Base-by-base conservation (phyloP, 148 eudicot species). In the Euryodendron excelsum region DNA sequence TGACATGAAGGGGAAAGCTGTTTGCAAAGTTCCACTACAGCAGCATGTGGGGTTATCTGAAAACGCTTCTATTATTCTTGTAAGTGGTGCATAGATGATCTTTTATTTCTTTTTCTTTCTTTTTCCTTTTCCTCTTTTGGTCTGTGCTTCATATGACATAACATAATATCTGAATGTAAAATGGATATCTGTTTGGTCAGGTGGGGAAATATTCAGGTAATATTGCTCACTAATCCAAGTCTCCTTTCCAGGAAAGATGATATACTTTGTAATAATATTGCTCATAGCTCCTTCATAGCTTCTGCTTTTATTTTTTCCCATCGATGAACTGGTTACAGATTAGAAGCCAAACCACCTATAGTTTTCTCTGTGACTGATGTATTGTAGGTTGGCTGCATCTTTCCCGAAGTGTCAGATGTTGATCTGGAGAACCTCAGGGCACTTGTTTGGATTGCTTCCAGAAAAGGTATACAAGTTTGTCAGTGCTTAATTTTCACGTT, bases 1-100 rank as follows among this genome's bases (percentile, higher is more conserved):
- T 60, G 88, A 89, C 70, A 80, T 89, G 91, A 82, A 80, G 53
- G 91, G 94, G 63, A 90, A 90, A 80, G 71, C 86, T 79, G 79
- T 80, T 55, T 90, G 89, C 78, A 90, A 90, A 84, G 82, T 48
- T 56, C 69, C 84, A 66, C 65, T 90, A 75, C 94, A 90, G 83
- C 78, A 72, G 76, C 84, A 67, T 8, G 23, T 80, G 73, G 84
- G 78, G 11, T 79, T 91, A 77, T 70, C 78, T 52, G 87, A 87
- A 72, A 58, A 83, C 74, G 69, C 77, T 74, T 80, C 90, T 33
- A 55, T 69, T 58, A 72, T 83, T 76, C 81, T 89, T 80, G 92
- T 91, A 81, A 84, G 94, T 83, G n/a, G n/a, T n/a, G n/a, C n/a
- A n/a, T n/a, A n/a, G n/a, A n/a, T n/a, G 55, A 5, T 44, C 11